Percentiles rank a stretch among this genome's conserved stretches.
Evolutionary conservation across 352 stramenopile genomes (phyloP).

Genomic region (Globisporangium orthogonon): DNA sequence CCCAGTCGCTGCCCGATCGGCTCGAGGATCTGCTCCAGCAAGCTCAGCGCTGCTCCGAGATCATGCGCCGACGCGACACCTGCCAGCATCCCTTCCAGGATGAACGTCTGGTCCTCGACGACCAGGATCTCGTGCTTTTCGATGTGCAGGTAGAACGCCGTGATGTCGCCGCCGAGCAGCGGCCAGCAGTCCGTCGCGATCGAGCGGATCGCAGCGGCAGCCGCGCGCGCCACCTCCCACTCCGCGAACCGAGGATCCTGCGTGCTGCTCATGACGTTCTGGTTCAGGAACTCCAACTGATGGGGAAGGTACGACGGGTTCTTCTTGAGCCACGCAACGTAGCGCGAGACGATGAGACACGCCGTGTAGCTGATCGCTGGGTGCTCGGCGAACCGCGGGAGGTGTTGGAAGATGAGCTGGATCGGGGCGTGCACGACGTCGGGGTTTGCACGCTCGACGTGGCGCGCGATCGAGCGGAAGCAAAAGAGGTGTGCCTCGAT

Average conservation of each 20-base stretch:
- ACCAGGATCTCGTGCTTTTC: constrained; percentile 57
- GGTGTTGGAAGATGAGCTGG: constrained; percentile 69
- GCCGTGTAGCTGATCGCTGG: constrained; percentile 82
- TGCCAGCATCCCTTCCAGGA: constrained; percentile 70
- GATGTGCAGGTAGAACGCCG: constrained; percentile 76
- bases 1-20: constrained; percentile 51
- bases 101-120: constrained; percentile 81
- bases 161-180: constrained; percentile 54
- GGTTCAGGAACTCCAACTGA: constrained; percentile 67
- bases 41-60: constrained; percentile 25
- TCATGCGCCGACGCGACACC: constrained; percentile 51
- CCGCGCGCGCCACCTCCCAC: constrained; percentile 74
- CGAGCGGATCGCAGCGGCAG: constrained; percentile 59
- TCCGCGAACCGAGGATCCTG: constrained; percentile 40
- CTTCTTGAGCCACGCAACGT: constrained; percentile 58
- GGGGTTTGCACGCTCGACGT: constrained; percentile 45
- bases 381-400: constrained; percentile 67
- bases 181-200: constrained; percentile 77
- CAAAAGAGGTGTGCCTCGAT: constrained; percentile 81
- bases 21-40: constrained; percentile 66
- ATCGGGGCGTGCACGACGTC: constrained; percentile 32
- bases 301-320: constrained; percentile 39
- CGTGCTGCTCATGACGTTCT: constrained; percentile 52
- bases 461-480: constrained; percentile 75
- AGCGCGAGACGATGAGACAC: constrained; percentile 81